Percentiles rank a stretch among this genome's conserved stretches.
phyloP scores from a whole-genome alignment of 345 rosid species.

The Kernera saxatilis region DNA sequence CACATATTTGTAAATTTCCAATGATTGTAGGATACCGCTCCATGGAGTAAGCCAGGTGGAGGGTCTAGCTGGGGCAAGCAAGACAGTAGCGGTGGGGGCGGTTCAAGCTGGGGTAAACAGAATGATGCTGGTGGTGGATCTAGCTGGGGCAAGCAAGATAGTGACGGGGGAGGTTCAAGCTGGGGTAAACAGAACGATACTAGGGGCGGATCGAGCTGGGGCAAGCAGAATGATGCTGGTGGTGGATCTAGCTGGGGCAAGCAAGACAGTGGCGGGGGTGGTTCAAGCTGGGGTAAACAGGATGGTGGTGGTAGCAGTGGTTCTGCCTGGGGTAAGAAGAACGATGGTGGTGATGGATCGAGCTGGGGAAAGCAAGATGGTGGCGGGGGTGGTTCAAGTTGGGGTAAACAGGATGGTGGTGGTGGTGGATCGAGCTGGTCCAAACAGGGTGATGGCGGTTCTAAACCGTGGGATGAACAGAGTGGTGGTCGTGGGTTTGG shows the following conservation, averaged over 20 bases:
- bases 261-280: slow-evolving; percentile 8
- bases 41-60: slow-evolving; percentile 31
- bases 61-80: slow-evolving; percentile 23
- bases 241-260: slow-evolving; percentile 25
- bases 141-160: slow-evolving; percentile 15
- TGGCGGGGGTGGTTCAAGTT: neutral
- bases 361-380: neutral
- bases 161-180: neutral
- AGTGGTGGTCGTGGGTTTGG: slow-evolving; percentile 38
- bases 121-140: neutral
- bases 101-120: slow-evolving; percentile 10
- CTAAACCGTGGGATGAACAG: slow-evolving; percentile 15
- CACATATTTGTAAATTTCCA: slow-evolving; percentile 1
- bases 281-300: slow-evolving; percentile 12
- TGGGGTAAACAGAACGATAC: slow-evolving; percentile 10
- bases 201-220: neutral
- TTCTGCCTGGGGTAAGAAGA: neutral
- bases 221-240: neutral
- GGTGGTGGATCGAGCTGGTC: slow-evolving; percentile 14
- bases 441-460: slow-evolving; percentile 3
- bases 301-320: neutral
- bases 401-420: slow-evolving; percentile 17
- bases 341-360: neutral
- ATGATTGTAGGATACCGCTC: slow-evolving; percentile 17
- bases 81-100: neutral